These are phyloP conservation scores for Withania somnifera DNA, from an alignment of 305 asterid species.

Conservation along the genomic window DNA sequence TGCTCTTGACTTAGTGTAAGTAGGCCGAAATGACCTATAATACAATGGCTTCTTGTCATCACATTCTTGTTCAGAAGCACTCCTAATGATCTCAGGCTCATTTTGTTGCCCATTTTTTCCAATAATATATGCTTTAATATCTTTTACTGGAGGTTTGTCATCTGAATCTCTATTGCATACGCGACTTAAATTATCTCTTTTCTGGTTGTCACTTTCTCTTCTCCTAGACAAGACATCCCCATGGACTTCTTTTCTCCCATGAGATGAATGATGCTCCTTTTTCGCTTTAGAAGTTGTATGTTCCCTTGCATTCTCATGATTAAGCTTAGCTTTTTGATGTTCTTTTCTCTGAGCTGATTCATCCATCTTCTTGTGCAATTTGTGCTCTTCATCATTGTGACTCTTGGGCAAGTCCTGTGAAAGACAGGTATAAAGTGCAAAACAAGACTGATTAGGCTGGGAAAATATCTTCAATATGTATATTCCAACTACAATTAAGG, in stretches of 20 bases:
- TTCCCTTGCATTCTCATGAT: not conserved
- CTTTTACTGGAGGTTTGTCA: not conserved
- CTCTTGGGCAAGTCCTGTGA: conserved; percentile 24
- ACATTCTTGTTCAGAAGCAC: conserved; percentile 13
- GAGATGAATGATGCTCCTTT: not conserved
- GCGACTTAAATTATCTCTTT: not conserved
- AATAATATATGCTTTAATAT: not conserved
- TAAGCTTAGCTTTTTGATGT: not conserved
- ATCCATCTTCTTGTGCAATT: not conserved
- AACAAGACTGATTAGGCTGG: too few species aligned
- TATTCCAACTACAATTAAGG: not conserved
- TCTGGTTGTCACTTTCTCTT: not conserved
- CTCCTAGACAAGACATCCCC: not conserved
- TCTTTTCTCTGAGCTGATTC: conserved; percentile 15
- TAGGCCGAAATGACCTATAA: conserved; percentile 32
- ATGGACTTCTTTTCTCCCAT: not conserved
- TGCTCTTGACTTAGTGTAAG: conserved; percentile 26
- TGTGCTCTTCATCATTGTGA: not conserved
- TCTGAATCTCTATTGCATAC: not conserved
- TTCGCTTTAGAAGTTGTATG: not conserved
- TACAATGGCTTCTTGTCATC: conserved; percentile 15
- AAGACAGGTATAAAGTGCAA: not conserved
- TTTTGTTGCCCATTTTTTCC: not conserved
- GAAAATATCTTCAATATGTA: too few species aligned
- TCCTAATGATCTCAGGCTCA: not conserved